These are phyloP conservation scores for Ascochyta lentis DNA, from an alignment of 2,329 filamentous ascomycete genomes.

Conservation along the genomic window DNA sequence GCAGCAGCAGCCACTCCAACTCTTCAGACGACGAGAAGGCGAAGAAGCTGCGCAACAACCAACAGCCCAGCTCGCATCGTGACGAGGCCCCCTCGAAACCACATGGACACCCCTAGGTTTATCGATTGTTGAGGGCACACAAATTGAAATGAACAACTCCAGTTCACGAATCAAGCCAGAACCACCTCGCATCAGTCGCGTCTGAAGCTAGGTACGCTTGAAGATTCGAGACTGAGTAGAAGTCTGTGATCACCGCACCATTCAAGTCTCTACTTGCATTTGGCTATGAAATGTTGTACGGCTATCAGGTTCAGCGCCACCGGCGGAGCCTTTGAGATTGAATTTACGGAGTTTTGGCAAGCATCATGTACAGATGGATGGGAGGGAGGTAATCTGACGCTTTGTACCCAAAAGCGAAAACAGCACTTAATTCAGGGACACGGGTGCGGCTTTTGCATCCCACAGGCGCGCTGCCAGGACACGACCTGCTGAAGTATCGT, in stretches of 20 bases:
- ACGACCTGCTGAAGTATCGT: background rate
- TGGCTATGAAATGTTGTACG: background rate
- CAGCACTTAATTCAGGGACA: background rate
- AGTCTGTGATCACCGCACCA: background rate
- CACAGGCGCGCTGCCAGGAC: background rate
- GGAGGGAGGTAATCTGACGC: constrained; percentile 8
- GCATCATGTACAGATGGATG: constrained; percentile 6
- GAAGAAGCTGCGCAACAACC: constrained; percentile 25
- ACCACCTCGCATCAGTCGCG: background rate
- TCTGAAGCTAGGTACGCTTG: background rate
- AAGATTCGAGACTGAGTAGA: background rate
- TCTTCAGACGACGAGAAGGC: constrained; percentile 42
- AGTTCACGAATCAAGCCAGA: background rate
- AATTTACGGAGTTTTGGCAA: constrained; percentile 8
- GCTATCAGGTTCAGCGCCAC: background rate
- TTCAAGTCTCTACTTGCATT: background rate
- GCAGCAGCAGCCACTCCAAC: constrained; percentile 46
- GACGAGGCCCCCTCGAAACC: constrained; percentile 31
- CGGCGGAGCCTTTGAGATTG: background rate
- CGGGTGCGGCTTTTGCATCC: background rate
- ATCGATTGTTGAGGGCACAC: background rate
- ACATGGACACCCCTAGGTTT: constrained; percentile 36
- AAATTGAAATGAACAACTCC: background rate
- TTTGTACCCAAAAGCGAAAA: constrained; percentile 3
- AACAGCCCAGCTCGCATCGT: constrained; percentile 17